Conservation (phyloP, 169 alveolate genomes). For the Plasmodium falciparum region DNA sequence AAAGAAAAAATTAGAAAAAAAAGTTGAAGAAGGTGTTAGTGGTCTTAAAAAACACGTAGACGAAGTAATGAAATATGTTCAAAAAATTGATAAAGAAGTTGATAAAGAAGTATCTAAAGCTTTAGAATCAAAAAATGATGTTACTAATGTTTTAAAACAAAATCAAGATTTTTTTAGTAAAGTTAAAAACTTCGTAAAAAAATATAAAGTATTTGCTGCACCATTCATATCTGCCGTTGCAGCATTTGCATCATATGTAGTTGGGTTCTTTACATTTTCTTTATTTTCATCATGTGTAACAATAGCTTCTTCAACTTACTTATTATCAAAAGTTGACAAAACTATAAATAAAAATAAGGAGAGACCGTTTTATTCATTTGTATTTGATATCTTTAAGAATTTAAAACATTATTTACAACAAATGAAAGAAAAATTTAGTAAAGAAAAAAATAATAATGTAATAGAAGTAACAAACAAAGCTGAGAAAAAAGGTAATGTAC, state of each 20-base stretch:
- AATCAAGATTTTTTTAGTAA: constrained; percentile 21
- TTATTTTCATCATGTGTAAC: constrained; percentile 45
- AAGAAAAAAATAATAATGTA: no score
- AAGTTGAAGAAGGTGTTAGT: constrained; percentile 1
- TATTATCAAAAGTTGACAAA: constrained; percentile 26
- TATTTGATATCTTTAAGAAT: constrained; percentile 13
- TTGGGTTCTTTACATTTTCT: constrained; percentile 27
- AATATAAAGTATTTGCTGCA: constrained; percentile 31
- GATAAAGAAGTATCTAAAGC: constrained; percentile 21
- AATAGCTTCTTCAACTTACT: constrained; percentile 9
- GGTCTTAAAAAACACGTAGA: constrained; percentile 14
- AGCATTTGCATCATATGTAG: constrained; percentile 18
- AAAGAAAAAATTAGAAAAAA: neutral
- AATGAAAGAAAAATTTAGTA: no score
- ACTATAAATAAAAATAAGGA: constrained; percentile 10
- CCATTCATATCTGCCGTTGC: constrained; percentile 42
- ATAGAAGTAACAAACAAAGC: no score
- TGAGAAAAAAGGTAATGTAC: no score
- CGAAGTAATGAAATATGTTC: constrained; percentile 20
- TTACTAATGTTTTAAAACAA: neutral
- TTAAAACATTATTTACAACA: neutral
- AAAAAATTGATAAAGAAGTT: constrained; percentile 18
- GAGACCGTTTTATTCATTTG: constrained; percentile 28
- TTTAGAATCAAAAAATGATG: neutral
- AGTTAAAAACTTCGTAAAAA: constrained; percentile 21